Evolutionary conservation across 352 stramenopile genomes (phyloP), one percentile per base, ranked within the genome.

Genomic region (Hyaloperonospora arabidopsidis): DNA sequence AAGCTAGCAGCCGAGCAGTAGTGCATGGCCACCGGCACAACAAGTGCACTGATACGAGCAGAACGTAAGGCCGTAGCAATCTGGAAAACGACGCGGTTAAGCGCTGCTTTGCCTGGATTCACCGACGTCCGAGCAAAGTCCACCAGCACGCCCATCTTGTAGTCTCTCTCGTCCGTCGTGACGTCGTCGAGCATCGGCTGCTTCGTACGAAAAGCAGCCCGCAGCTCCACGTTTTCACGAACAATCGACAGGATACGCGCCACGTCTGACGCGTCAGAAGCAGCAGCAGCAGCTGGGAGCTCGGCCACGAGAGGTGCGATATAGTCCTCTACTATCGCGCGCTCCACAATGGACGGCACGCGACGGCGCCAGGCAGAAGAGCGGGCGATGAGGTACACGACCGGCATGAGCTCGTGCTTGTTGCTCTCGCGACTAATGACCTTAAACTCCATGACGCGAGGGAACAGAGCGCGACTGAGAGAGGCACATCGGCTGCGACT

Each of bases 361-460:
- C 72, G 75, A 41, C 59, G 57, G 23, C 50, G 52, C 76, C 76
- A 89, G 34, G 65, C 69, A 2, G 61, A 52, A 13, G 76, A 83
- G 34, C 78, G 76, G 39, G 86, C 74, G 38, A 86, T 75, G 35
- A 89, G 52, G 51, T 86, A 89, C 32, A 89, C 70, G 18, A 86
- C 70, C 1, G 78, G 78, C 73, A 86, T 85, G 60, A 86, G 84
- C 64, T 86, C 75, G 66, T 88, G 78, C 67, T 85, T 86, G 47
- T 86, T 72, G 28, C 56, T 68, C 63, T 88, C 75, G 47, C 78
- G 75, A 10, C 65, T 80, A 57, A 86, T 86, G 35, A 88, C 76
- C 41, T 86, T 86, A 62, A 86, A 88, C 74, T 88, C 78, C 71
- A 85, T 84, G 12, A 88, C 71, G 46, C 66, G 68, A 13, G 78